Evolutionary conservation across 2,329 filamentous ascomycete species (phyloP).

Genomic region (Beauveria sp.): DNA sequence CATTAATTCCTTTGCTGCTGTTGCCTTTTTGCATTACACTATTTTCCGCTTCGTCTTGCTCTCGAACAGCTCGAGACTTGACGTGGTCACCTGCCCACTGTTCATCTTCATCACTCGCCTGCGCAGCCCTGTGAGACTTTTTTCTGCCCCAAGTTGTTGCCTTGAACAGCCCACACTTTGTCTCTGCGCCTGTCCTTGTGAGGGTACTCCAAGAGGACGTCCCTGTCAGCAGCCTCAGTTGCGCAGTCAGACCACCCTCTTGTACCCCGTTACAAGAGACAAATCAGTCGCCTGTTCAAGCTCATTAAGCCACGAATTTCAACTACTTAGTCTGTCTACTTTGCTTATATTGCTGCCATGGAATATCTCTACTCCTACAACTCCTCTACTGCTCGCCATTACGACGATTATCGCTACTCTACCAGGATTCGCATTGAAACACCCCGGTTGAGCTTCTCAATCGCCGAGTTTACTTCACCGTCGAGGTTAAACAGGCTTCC

Average conservation of each 20-base stretch:
- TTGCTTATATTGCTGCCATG: background rate
- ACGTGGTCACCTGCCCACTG: conserved; percentile 5
- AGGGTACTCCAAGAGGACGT: background rate
- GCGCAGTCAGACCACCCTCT: conserved; percentile 8
- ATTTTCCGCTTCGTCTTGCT: background rate
- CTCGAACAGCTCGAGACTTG: background rate
- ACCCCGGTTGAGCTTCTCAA: background rate
- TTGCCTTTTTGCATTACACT: background rate
- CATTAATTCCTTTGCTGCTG: background rate
- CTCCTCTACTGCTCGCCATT: background rate
- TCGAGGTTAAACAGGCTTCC: background rate
- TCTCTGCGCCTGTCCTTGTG: conserved; percentile 2
- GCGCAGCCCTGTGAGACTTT: conserved; percentile 2
- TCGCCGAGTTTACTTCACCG: background rate
- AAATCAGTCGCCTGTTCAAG: background rate
- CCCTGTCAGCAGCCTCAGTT: conserved; percentile 7
- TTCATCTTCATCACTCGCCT: conserved; percentile 1
- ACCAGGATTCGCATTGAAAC: background rate
- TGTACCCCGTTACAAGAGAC: background rate
- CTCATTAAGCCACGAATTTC: background rate
- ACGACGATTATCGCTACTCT: background rate
- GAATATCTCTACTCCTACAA: background rate
- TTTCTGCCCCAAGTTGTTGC: background rate
- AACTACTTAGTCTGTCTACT: background rate
- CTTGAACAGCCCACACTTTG: background rate